Conservation (phyloP, 805 yeast species). For the Yarrowia yakushimensis region DNA sequence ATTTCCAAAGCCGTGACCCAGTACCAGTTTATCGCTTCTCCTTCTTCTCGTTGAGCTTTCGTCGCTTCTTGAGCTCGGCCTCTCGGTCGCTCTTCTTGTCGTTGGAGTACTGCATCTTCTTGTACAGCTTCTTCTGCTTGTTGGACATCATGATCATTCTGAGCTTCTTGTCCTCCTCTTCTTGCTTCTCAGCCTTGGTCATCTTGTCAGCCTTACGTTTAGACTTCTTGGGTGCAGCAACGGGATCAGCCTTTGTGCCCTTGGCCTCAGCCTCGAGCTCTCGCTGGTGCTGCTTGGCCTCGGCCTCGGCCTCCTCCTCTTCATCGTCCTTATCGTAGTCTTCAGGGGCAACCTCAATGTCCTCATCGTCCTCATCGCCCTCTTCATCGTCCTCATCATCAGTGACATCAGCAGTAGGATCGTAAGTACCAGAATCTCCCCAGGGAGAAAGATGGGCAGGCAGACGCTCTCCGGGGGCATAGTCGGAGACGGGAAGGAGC, state of each 20-base stretch:
- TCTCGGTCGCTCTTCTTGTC: slow-evolving; percentile 76
- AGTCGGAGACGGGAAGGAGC: slow-evolving; percentile 70
- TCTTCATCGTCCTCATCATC: slow-evolving; percentile 51
- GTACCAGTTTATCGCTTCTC: slow-evolving; percentile 27
- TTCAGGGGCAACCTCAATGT: slow-evolving; percentile 49
- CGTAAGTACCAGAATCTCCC: slow-evolving; percentile 92
- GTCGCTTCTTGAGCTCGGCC: slow-evolving; percentile 65
- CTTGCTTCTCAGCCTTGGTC: slow-evolving; percentile 47
- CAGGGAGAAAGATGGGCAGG: slow-evolving; percentile 99
- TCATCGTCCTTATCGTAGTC: slow-evolving; percentile 47
- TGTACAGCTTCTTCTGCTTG: slow-evolving; percentile 90
- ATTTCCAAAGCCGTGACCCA: slow-evolving; percentile 20
- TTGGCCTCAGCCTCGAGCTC: slow-evolving; percentile 89
- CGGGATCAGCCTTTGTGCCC: slow-evolving; percentile 57
- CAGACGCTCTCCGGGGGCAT: slow-evolving; percentile 90
- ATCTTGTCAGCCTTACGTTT: slow-evolving; percentile 39
- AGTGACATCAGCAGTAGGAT: slow-evolving; percentile 64
- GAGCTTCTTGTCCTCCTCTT: slow-evolving; percentile 77
- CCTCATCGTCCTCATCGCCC: slow-evolving; percentile 47
- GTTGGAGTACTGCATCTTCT: slow-evolving; percentile 90
- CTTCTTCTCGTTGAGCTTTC: slow-evolving; percentile 39
- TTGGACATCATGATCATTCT: slow-evolving; percentile 97
- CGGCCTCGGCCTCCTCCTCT: slow-evolving; percentile 54
- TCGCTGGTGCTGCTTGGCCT: slow-evolving; percentile 56
- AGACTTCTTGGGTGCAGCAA: slow-evolving; percentile 38